Conservation (phyloP, 306 rosid genomes). For the Acacia confusa region DNA sequence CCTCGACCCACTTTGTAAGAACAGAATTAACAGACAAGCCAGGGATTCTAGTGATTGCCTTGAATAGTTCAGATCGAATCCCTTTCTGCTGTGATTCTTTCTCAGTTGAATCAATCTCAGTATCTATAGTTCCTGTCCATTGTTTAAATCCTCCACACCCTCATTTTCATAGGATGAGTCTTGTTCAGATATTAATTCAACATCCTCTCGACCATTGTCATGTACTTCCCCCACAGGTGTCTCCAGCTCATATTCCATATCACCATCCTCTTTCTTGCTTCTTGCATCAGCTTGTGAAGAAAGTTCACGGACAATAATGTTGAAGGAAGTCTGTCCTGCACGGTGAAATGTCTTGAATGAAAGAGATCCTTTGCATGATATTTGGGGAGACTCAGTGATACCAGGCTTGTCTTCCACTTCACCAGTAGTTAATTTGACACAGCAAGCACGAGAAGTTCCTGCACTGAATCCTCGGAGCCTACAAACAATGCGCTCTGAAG, state of each 20-base stretch:
- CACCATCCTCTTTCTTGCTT: constrained; percentile 61
- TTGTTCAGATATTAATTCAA: constrained; percentile 38
- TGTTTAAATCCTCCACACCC: constrained; percentile 40
- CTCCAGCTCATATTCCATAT: constrained; percentile 62
- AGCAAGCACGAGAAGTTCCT: constrained; percentile 37
- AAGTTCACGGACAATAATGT: constrained; percentile 34
- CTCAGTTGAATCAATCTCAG: constrained; percentile 35
- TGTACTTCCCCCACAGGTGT: constrained; percentile 5
- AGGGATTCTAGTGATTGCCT: constrained; percentile 40
- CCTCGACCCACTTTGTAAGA: constrained; percentile 66
- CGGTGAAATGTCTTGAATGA: constrained; percentile 31
- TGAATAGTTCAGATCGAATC: constrained; percentile 44
- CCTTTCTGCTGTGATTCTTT: constrained; percentile 19
- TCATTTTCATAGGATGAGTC: constrained; percentile 43
- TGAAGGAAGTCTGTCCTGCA: constrained; percentile 29
- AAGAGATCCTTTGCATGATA: constrained; percentile 16
- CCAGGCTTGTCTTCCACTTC: constrained; percentile 27
- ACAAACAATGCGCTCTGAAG: constrained; percentile 20
- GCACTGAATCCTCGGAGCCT: constrained; percentile 48
- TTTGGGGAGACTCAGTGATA: constrained; percentile 35
- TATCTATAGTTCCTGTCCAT: constrained; percentile 50
- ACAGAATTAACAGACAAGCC: constrained; percentile 47
- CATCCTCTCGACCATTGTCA: constrained; percentile 20
- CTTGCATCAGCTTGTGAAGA: constrained; percentile 79
- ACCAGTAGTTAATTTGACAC: constrained; percentile 34